Percentiles rank a stretch among this genome's conserved stretches.
phyloP scores from a whole-genome alignment of 345 rosid species.

The Aurinia saxatilis region DNA sequence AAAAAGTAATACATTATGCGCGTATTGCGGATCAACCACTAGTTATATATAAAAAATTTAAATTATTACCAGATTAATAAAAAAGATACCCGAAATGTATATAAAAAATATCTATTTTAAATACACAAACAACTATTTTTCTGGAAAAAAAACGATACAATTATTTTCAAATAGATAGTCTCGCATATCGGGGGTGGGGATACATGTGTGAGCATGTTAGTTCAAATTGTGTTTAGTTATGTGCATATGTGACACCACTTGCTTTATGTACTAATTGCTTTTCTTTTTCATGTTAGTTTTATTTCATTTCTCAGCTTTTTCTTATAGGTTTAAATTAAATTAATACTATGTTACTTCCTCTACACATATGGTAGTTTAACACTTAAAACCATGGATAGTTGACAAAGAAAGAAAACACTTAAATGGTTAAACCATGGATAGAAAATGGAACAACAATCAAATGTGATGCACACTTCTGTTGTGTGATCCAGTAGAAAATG shows the following conservation, averaged over 20 bases:
- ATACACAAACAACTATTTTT: too few species aligned
- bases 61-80: too few species aligned
- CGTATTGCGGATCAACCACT: too few species aligned
- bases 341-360: not conserved
- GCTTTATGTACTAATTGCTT: slow-evolving; percentile 6
- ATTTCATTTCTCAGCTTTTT: not conserved
- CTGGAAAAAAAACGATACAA: not conserved
- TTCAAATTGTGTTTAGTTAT: not conserved
- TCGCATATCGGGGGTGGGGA: not conserved
- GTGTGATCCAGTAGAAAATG: not conserved
- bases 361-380: not conserved
- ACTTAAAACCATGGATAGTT: too few species aligned
- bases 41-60: too few species aligned
- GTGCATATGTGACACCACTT: slow-evolving; percentile 15
- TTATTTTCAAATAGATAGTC: not conserved
- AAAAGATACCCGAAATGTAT: too few species aligned
- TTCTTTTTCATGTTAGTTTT: not conserved
- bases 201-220: slow-evolving; percentile 31
- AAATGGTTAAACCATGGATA: too few species aligned
- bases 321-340: not conserved
- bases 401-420: too few species aligned
- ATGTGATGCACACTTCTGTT: not conserved
- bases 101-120: too few species aligned
- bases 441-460: too few species aligned
- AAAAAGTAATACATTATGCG: too few species aligned